These are phyloP conservation scores for Saccharomycopsis synnaedendra DNA, from an alignment of 805 yeast species.

Conservation along the genomic window DNA sequence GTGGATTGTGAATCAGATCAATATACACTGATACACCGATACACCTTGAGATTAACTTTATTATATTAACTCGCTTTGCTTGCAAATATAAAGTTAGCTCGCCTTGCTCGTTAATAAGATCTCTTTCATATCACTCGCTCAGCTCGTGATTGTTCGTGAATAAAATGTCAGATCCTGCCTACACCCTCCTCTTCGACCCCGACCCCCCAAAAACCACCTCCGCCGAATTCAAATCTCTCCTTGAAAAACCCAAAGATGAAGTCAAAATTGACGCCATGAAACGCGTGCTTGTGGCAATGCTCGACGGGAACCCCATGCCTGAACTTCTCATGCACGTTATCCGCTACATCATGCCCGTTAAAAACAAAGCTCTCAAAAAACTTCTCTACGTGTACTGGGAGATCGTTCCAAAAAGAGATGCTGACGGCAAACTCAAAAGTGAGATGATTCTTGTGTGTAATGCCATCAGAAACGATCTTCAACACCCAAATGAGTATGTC, in stretches of 20 bases:
- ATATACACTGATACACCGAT: too few relatives aligned
- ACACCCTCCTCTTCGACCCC: slow-evolving; percentile 69
- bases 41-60: too few relatives aligned
- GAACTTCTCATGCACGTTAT: slow-evolving; percentile 93
- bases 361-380: slow-evolving; percentile 82
- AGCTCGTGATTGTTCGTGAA: too few relatives aligned
- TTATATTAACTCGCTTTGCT: too few relatives aligned
- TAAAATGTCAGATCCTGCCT: slow-evolving; percentile 30
- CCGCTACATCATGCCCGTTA: slow-evolving; percentile 95
- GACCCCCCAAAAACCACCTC: slow-evolving; percentile 51
- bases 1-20: too few relatives aligned
- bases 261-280: slow-evolving; percentile 86
- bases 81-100: too few relatives aligned
- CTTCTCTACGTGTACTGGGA: slow-evolving; percentile 95
- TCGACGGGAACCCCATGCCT: slow-evolving; percentile 89
- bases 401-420: slow-evolving; percentile 84
- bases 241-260: slow-evolving; percentile 87
- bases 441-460: slow-evolving; percentile 98
- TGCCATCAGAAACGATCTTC: slow-evolving; percentile 93
- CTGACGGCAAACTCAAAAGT: slow-evolving; percentile 85
- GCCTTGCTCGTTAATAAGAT: too few relatives aligned
- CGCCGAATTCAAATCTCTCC: slow-evolving; percentile 60
- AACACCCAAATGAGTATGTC: slow-evolving; percentile 95
- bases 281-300: slow-evolving; percentile 70
- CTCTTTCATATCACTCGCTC: too few relatives aligned